phyloP scores from a whole-genome alignment of 2,329 filamentous ascomycete species.

The Aurifilum marmelostoma region DNA sequence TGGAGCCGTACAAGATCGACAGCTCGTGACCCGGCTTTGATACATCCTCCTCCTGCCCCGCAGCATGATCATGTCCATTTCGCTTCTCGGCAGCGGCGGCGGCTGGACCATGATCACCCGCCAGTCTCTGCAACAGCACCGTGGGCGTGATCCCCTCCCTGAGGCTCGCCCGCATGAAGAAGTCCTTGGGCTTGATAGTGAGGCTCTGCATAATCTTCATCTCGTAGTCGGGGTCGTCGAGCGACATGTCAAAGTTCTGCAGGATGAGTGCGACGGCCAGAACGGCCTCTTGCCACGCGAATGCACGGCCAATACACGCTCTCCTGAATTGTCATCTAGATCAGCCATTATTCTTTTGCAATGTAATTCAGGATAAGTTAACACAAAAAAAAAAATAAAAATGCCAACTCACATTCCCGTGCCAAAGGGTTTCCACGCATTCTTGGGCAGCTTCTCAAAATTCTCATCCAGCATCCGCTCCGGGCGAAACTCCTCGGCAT shows the following conservation, averaged over 20 bases:
- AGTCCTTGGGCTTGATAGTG: conserved; percentile 64
- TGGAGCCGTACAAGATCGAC: conserved; percentile 73
- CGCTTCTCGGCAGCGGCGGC: too few relatives aligned
- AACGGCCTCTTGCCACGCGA: conserved; percentile 58
- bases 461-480: conserved; percentile 40
- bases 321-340: conserved; percentile 33
- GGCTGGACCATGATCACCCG: background rate
- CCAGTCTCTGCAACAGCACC: background rate
- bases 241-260: conserved; percentile 69
- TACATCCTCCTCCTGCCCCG: background rate
- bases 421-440: conserved; percentile 57
- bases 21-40: conserved; percentile 39
- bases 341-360: background rate
- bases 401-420: conserved; percentile 48
- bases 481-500: conserved; percentile 30
- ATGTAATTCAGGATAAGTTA: too few relatives aligned
- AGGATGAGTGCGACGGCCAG: conserved; percentile 58
- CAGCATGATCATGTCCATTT: background rate
- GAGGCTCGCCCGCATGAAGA: conserved; percentile 60
- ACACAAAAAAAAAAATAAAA: too few relatives aligned
- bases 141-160: conserved; percentile 45
- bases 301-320: conserved; percentile 54
- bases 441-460: conserved; percentile 44
- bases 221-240: conserved; percentile 62
- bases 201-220: conserved; percentile 58